Conservation (phyloP, 768 basidiomycete species). For the Auricularia auricula-judae region DNA sequence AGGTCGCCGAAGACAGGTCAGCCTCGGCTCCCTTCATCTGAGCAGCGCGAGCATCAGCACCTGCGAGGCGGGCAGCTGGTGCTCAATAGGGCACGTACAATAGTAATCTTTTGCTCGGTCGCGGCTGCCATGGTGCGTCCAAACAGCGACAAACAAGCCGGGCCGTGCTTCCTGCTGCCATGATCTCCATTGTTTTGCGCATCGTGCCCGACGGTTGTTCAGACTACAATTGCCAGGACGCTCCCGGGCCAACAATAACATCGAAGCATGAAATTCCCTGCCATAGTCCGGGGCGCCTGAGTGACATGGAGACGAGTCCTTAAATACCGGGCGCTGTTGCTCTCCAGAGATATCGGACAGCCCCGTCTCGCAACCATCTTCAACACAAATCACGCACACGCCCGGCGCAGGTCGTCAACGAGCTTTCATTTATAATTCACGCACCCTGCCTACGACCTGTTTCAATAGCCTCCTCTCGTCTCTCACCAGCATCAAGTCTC, state of each 20-base stretch:
- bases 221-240: neutral
- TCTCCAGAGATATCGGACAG: neutral
- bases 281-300: neutral
- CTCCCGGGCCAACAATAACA: neutral
- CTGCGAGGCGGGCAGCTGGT: too few relatives aligned
- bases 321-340: neutral
- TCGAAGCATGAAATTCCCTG: neutral
- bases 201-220: neutral
- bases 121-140: too few relatives aligned
- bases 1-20: conserved; percentile 83
- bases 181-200: neutral
- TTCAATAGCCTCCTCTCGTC: neutral
- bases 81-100: too few relatives aligned
- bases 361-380: neutral
- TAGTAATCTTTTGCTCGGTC: too few relatives aligned
- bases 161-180: neutral
- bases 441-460: neutral
- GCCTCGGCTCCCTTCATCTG: conserved; percentile 12
- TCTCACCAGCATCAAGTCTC: neutral
- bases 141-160: too few relatives aligned
- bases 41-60: too few relatives aligned
- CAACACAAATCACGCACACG: neutral
- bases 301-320: neutral
- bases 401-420: neutral
- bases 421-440: neutral